Base-by-base conservation (phyloP, 1,139 yeast genomes). In the Saccharomyces hybrid region DNA sequence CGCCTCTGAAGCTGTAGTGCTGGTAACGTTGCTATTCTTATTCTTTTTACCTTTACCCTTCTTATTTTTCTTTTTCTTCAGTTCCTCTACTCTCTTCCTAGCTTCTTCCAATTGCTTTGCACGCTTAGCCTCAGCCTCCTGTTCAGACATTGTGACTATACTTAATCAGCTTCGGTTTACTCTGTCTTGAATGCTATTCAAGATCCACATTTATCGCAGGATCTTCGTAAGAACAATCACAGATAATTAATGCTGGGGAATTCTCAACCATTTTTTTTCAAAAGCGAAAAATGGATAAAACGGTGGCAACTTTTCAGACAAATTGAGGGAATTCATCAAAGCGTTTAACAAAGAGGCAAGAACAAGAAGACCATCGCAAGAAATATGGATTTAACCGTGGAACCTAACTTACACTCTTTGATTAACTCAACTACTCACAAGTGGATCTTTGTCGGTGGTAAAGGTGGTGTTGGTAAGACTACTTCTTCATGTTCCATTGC, bases 391-490 rank as follows among this genome's bases (percentile, higher is more conserved):
- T 69, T 75, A 51, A 68, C 70, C 53, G 78, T 78, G 46, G 91
- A 85, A 63, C 89, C 91, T 58, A 83, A 86, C 38, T 78, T 86
- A 61, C 81, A 81, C 63, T 82, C 87, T 27, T 73, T 86, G 53
- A 75, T 86, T 52, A 67, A 76, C 32, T 89, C 86, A 61, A 86
- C 74, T 47, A 74, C 93, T 16, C 80, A 93, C 66, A 88, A 88
- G 68, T 93, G 99, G 99, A 87, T 93, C 61, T 93, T 93, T 68
- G 98, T 91, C 47, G 99, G 99, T 59, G 99, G 99, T 65, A 93
- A 93, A 77, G 99, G 99, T 70, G 99, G 99, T 73, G 99, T 93
- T 44, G 99, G 99, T 63, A 93, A 93, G 72, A 93, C 99, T 62
- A 93, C 99, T 48, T 88, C 97, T 2, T 91, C 98, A 0, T 91